Base-by-base conservation (phyloP, 2,329 filamentous ascomycete genomes). In the Neocatenulostroma microsporum region DNA sequence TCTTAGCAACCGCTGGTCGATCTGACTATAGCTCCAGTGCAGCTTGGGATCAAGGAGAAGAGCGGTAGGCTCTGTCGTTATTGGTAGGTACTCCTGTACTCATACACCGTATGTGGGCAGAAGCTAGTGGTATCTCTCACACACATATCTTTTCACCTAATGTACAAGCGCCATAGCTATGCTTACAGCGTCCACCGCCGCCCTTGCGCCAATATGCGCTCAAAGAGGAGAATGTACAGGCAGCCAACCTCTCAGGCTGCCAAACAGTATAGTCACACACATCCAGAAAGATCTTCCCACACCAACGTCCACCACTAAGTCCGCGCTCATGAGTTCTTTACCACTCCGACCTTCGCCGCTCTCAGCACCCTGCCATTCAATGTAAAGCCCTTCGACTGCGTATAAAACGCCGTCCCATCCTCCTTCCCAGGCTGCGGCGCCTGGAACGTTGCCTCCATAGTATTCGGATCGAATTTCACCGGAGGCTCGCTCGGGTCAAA, bases 401-500 rank as follows among this genome's bases (percentile, higher is more conserved):
- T 86, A 61, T 82, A 79, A 69, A 96, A 91, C 56, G 95, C 84
- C 38, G 79, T 83, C 52, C 85, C 86, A 56, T 96, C 79, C 63
- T 94, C 83, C 73, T 94, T 93, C 50, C 78, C 87, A 36, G 80
- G 74, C 69, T 86, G 78, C 28, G 87, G 85, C 8, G 85, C 79
- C 80, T 93, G 88, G 68, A 96, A 96, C 15, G 85, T 91, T 24
- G 91, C 91, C 72, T 98, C 91, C 62, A 96, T 91, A 64, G 84
- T 74, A 65, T 95, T 95, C 49, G 91, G 88, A 69, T 98, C 82
- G 71, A 98, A 98, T 66, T 85, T 87, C 61, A 91, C 82, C 52
- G 78, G 74, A 47, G 77, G 68, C 23, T 68, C 69, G 39, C 62
- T 64, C 13, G 91, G 89, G 60, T 88, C 79, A 61, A 94, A 85